Evolutionary conservation across 345 rosid species (phyloP), one percentile per base, ranked within the genome.

Genomic region (Salix arbutifolia): DNA sequence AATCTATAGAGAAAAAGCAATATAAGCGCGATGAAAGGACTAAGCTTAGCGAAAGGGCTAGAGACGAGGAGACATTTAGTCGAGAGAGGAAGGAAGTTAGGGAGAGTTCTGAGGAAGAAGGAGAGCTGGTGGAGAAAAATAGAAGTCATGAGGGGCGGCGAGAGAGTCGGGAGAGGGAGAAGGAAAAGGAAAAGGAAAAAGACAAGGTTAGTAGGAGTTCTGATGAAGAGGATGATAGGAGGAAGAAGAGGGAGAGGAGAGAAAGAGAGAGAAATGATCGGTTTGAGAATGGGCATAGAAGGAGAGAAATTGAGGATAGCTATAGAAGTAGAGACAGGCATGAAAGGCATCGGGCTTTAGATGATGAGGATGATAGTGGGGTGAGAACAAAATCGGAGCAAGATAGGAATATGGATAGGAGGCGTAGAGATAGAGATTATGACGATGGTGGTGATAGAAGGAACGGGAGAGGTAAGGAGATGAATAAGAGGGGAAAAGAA

Each of bases 231-330:
- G 77, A 61, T 73, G 81, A 72, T 40, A 75, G 79, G 35, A 40
- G 21, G 46, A 77, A 61, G n/a, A 79, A 70, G 72, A 83, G 76
- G 68, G 84, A 79, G 14, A 74, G 83, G 28, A 71, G 71, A 65
- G 88, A 82, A 25, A 84, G 83, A 72, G 85, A 76, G 37, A 69
- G 58, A 70, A 64, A 62, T 30, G 77, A 67, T 74, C 72, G 84
- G 38, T 73, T 28, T 67, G 83, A 75, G 68, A 71, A 73, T 12
- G 81, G 81, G 80, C 73, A 4, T 37, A 69, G 76, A 25, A 67
- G 75, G 48, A 75, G 81, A 71, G 84, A 83, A 40, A 40, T 40
- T 44, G 83, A 75, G 69, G 75, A 28, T 67, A 50, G 73, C 17
- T 11, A 61, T 48, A 79, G 83, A 69, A 52, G 65, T 61, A 80